phyloP scores from a whole-genome alignment of 768 basidiomycete genomes.

The Dendrothele bispora region DNA sequence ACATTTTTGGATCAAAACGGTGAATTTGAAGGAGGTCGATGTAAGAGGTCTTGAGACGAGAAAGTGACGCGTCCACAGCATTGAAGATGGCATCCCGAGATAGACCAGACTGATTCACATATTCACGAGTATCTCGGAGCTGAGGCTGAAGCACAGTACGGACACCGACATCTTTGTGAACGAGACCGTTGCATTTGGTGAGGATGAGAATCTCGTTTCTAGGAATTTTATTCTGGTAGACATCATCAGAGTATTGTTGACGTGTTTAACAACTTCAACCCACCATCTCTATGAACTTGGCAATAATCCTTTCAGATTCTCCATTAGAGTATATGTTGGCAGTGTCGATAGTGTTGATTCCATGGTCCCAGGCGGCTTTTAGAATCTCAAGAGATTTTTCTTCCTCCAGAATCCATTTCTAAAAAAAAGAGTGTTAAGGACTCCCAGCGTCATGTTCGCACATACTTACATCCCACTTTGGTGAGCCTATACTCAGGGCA shows the following conservation, averaged over 20 bases:
- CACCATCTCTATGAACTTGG: conserved; percentile 29
- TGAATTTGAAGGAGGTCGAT: conserved; percentile 37
- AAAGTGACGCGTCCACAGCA: conserved; percentile 9
- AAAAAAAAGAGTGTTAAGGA: conserved; percentile 12
- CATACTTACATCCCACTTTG: conserved; percentile 13
- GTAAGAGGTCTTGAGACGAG: conserved; percentile 20
- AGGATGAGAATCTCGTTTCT: conserved; percentile 11
- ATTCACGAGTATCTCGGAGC: conserved; percentile 10
- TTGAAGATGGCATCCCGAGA: conserved; percentile 23
- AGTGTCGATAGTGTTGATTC: conserved; percentile 38
- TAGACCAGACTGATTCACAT: conserved; percentile 21
- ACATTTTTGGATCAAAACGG: conserved; percentile 29
- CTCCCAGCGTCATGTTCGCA: too few species aligned
- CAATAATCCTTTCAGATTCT: conserved; percentile 40
- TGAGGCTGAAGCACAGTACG: background rate
- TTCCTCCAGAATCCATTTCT: conserved; percentile 51
- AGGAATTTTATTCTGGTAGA: conserved; percentile 21
- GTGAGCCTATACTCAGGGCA: conserved; percentile 23
- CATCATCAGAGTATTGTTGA: conserved; percentile 1
- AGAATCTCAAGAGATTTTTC: conserved; percentile 44
- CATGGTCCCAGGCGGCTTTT: conserved; percentile 40
- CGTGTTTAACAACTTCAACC: conserved; percentile 5
- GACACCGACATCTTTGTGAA: conserved; percentile 17
- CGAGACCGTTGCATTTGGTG: conserved; percentile 18
- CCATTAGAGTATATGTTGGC: conserved; percentile 39